phyloP scores from a whole-genome alignment of 106 monocot species.

The Triglochin maritima region DNA sequence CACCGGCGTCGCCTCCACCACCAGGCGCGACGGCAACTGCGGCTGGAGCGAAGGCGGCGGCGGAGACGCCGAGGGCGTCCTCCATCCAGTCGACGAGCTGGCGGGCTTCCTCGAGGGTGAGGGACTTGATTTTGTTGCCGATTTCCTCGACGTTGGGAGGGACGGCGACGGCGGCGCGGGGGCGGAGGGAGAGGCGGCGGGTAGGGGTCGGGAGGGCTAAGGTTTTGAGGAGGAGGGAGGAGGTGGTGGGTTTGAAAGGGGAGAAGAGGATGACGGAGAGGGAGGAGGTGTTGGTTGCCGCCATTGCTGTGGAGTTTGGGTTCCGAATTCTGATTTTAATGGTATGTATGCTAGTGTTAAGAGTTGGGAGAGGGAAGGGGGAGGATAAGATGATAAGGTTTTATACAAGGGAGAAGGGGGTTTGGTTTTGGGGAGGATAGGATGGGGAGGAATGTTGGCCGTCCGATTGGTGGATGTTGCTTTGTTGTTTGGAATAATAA shows the following conservation, averaged over 20 bases:
- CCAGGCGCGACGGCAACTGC: conserved; percentile 17
- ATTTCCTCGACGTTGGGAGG: conserved; percentile 17
- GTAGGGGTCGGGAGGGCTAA: conserved; percentile 5
- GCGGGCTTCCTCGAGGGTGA: conserved; percentile 20
- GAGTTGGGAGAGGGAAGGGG: background rate
- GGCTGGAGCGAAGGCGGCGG: conserved; percentile 26
- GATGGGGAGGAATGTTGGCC: background rate
- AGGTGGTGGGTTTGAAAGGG: background rate
- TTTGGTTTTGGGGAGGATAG: background rate
- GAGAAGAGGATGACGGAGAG: conserved; percentile 10
- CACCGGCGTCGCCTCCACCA: conserved; percentile 6
- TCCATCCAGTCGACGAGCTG: conserved; percentile 14
- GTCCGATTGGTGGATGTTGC: background rate
- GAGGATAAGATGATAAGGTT: background rate
- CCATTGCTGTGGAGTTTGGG: conserved; percentile 5
- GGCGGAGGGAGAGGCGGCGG: conserved; percentile 2
- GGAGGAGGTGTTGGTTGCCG: conserved; percentile 11
- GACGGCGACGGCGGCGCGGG: conserved; percentile 7
- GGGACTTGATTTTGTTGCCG: conserved; percentile 9
- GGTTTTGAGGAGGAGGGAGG: background rate
- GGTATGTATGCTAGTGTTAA: background rate
- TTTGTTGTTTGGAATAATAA: background rate
- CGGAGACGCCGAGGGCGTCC: conserved; percentile 15
- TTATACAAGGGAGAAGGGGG: background rate
- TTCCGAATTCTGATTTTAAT: background rate